Evolutionary conservation across 441 rosid species (phyloP).

Genomic region (Pelargonium citronellum): DNA sequence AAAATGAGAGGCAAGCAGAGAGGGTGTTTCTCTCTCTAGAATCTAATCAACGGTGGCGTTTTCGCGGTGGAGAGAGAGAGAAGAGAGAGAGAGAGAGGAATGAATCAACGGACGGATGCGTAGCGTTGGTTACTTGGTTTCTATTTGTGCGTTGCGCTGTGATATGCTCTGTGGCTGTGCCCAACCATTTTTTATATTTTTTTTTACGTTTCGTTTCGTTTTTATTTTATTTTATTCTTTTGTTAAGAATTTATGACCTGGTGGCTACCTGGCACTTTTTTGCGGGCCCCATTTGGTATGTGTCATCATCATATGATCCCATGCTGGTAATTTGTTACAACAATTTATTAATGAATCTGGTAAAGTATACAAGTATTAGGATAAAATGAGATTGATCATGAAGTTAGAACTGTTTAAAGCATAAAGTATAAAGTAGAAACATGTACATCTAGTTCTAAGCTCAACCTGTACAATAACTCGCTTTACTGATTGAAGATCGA

Average conservation of each 20-base stretch:
- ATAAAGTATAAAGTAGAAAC: too few species aligned
- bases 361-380: too few species aligned
- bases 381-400: too few species aligned
- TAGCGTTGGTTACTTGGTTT: slow-evolving; percentile 12
- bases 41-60: background rate
- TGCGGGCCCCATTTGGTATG: slow-evolving; percentile 19
- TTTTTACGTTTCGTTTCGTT: background rate
- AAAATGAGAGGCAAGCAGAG: too few species aligned
- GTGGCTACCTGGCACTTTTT: background rate
- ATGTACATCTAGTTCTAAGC: too few species aligned
- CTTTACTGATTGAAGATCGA: too few species aligned
- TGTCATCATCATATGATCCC: slow-evolving; percentile 8
- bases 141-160: background rate
- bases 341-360: too few species aligned
- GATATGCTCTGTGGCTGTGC: too few species aligned
- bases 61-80: background rate
- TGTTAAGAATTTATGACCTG: background rate
- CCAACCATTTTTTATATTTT: background rate
- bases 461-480: too few species aligned
- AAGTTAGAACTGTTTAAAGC: too few species aligned
- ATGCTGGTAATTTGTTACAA: too few species aligned
- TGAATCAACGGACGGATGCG: slow-evolving; percentile 5
- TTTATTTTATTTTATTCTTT: slow-evolving; percentile 5
- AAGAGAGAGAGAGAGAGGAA: slow-evolving; percentile 7
- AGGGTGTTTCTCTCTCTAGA: slow-evolving; percentile 23